These are phyloP conservation scores for Hyaloraphidium curvatum DNA, from an alignment of 192 early-diverging fungal species.

Conservation along the genomic window DNA sequence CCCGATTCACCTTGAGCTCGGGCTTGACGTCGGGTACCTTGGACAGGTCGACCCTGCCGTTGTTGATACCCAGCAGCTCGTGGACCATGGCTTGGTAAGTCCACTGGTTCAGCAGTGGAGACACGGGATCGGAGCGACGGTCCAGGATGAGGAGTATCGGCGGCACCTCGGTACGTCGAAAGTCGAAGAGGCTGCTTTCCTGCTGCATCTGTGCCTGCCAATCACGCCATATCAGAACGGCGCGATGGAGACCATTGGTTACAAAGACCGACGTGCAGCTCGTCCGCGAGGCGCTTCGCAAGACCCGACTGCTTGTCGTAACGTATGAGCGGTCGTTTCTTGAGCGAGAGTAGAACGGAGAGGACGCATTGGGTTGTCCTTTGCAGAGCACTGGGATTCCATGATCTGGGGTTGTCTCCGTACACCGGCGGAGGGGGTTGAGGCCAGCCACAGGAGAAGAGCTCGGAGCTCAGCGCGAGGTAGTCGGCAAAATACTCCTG, in stretches of 20 bases:
- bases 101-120: constrained; percentile 87
- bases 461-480: constrained; percentile 56
- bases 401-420: constrained; percentile 43
- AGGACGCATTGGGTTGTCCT: constrained; percentile 60
- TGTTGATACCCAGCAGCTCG: constrained; percentile 79
- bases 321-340: constrained; percentile 80
- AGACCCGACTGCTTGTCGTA: constrained; percentile 68
- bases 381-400: constrained; percentile 61
- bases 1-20: constrained; percentile 47
- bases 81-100: constrained; percentile 98
- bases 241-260: too few species aligned
- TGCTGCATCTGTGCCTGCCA: constrained; percentile 18
- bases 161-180: constrained; percentile 54
- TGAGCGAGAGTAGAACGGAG: constrained; percentile 58
- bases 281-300: constrained; percentile 61
- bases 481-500: constrained; percentile 92
- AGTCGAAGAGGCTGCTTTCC: constrained; percentile 47
- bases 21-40: constrained; percentile 55
- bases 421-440: constrained; percentile 43
- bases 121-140: constrained; percentile 87
- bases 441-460: constrained; percentile 59
- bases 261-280: constrained; percentile 50
- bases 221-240: too few species aligned
- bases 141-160: constrained; percentile 82
- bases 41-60: constrained; percentile 82